Base-by-base conservation (phyloP, 768 basidiomycete species). In the Leccinum olivaceopallidum region DNA sequence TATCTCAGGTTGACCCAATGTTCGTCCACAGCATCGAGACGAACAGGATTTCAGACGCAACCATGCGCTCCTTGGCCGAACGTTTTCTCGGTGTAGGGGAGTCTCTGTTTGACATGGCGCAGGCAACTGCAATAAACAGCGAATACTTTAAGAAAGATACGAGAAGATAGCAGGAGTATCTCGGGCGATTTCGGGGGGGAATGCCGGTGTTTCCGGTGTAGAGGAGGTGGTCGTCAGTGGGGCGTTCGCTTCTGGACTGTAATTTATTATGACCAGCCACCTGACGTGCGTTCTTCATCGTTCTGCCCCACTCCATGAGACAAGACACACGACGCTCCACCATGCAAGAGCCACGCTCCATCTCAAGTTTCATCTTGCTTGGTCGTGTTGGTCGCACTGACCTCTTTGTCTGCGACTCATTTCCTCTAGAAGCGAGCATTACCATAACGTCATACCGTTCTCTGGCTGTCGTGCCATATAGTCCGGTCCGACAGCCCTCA, bases 61-160 rank as follows among this genome's bases (percentile, higher is more conserved):
- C 90, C 9, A 62, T 87, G 14, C 88, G 90, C 54, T 83, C 85
- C 18, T 75, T 92, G 10, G 87, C 92, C 3, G 91, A 97, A 67
- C 84, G 82, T 60, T 95, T 94, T 71, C 80, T 98, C 55, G 85
- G 87, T 37, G 79, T 94, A 26, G 96, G 96, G 55, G 96, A 98
- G 76, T 86, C 88, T 5, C 75, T 96, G 36, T 98, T 96, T 77
- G 91, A 93, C 70, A 82, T 94, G 74, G 78, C 89, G 37, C 89
- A 94, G 68, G 88, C 85, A 12, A 86, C 88, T 3, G 92, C 87
- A n/a, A 91, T 97, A 63, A 94, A 90, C 72, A 95, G 88, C 71
- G 66, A 79, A 9, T 97, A 91, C 70, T 98, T 91, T 79, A 88
- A 83, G 79, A 83, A 81, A 68, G 79, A 83, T 56, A 62, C 73